These are phyloP conservation scores for Yamadazyma sp. DNA, from an alignment of 1,139 yeast species.

Conservation along the genomic window DNA sequence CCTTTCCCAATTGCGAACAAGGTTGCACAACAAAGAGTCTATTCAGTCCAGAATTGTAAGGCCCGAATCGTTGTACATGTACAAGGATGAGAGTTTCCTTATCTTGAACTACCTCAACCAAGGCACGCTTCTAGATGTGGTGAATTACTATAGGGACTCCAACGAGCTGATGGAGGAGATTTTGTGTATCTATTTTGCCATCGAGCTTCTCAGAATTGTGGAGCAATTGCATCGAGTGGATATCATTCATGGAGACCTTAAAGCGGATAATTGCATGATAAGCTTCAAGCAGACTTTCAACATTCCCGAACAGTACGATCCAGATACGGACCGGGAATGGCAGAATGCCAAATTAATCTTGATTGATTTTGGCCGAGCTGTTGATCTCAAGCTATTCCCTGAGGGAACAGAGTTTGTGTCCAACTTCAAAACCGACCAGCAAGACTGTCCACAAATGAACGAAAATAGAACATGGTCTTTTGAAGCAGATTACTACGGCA, in stretches of 20 bases:
- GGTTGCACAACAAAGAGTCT: conserved; percentile 20
- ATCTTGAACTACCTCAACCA: conserved; percentile 68
- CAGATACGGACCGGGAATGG: conserved; percentile 49
- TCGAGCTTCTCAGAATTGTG: conserved; percentile 60
- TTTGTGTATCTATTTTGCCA: conserved; percentile 61
- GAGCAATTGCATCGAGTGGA: conserved; percentile 64
- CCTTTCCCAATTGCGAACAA: conserved; percentile 51
- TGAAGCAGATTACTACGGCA: conserved; percentile 83
- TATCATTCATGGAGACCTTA: conserved; percentile 82
- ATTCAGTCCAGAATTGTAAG: conserved; percentile 27
- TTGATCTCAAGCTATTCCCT: conserved; percentile 65
- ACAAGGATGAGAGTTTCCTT: conserved; percentile 72
- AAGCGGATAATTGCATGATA: conserved; percentile 86
- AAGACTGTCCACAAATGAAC: conserved; percentile 78
- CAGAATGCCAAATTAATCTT: conserved; percentile 55
- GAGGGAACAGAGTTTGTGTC: conserved; percentile 54
- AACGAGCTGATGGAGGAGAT: conserved; percentile 54
- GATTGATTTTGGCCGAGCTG: conserved; percentile 83
- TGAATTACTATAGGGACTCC: conserved; percentile 46
- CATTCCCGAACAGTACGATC: conserved; percentile 27
- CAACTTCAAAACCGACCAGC: conserved; percentile 65
- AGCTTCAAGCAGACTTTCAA: conserved; percentile 37
- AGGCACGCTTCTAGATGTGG: conserved; percentile 77
- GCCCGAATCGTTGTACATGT: conserved; percentile 56
- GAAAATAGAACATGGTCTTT: conserved; percentile 67